A percentile compares a stretch with the other conserved stretches of the same genome.
These are phyloP conservation scores for Cryphonectria nitschkei DNA, from an alignment of 2,329 filamentous ascomycete species.

Conservation along the genomic window DNA sequence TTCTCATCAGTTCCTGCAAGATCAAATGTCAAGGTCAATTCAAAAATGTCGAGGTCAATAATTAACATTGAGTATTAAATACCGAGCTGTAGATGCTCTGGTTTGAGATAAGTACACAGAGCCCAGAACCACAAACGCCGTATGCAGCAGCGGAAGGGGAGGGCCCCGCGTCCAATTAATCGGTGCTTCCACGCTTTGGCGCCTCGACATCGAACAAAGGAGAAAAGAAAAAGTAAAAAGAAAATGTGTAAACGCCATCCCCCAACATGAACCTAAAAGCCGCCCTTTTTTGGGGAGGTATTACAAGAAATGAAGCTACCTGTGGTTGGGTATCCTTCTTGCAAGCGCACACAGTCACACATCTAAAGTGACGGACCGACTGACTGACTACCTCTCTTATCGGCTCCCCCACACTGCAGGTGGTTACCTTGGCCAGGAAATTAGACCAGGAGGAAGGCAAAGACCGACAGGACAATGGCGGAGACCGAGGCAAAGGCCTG, in stretches of 20 bases:
- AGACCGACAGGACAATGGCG: not conserved
- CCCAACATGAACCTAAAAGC: not conserved
- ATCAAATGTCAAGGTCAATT: not conserved
- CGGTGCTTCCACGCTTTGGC: not conserved
- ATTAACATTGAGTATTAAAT: slow-evolving; percentile 7
- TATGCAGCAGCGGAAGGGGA: not conserved
- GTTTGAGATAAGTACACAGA: not conserved
- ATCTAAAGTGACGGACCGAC: not conserved
- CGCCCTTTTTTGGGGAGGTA: not conserved
- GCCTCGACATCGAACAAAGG: not conserved
- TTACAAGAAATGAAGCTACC: not conserved
- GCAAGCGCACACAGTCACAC: not conserved
- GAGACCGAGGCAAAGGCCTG: not conserved
- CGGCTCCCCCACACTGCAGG: not conserved
- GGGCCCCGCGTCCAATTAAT: not conserved
- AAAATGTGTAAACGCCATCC: not conserved
- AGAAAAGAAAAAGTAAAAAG: not conserved
- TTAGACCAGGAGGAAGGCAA: not conserved
- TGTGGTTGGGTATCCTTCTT: not conserved
- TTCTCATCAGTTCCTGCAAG: no score
- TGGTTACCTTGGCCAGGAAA: not conserved
- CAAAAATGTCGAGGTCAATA: not conserved
- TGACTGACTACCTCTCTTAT: not conserved
- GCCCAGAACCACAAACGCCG: not conserved
- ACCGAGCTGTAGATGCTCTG: not conserved